phyloP scores from a whole-genome alignment of 108 stramenopile genomes.

The Mayamaea pseudoterrestris region DNA sequence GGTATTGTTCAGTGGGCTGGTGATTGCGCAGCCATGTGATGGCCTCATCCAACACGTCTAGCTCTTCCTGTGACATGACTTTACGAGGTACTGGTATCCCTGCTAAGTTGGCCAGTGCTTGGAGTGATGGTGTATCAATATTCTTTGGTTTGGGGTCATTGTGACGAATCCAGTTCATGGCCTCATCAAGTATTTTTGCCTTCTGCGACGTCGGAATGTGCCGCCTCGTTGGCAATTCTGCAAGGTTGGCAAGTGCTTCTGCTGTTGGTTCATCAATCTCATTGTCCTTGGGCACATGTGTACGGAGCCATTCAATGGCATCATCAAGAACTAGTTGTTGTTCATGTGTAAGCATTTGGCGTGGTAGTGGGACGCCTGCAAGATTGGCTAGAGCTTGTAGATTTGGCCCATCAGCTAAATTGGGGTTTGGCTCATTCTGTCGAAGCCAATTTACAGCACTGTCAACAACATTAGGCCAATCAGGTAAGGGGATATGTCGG shows the following conservation, averaged over 20 bases:
- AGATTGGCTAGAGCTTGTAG: constrained; percentile 5
- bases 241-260: background rate
- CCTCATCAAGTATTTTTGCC: constrained; percentile 6
- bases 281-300: background rate
- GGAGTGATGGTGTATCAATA: constrained; percentile 1
- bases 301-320: constrained; percentile 17
- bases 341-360: constrained; percentile 2
- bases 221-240: background rate
- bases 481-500: background rate
- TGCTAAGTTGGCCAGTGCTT: constrained; percentile 2
- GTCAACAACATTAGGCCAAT: constrained; percentile 9
- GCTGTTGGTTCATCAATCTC: constrained; percentile 5
- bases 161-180: constrained; percentile 21
- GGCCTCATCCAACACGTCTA: background rate
- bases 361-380: constrained; percentile 2
- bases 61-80: background rate
- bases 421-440: constrained; percentile 6
- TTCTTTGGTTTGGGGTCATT: constrained; percentile 2
- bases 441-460: constrained; percentile 21
- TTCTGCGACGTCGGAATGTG: background rate
- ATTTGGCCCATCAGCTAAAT: constrained; percentile 1
- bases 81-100: constrained; percentile 4
- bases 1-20: constrained; percentile 2
- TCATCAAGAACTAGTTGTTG: background rate
- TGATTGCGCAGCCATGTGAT: constrained; percentile 7